Conservation (phyloP, 2,329 filamentous ascomycete genomes). For the Aspergillus neotritici region DNA sequence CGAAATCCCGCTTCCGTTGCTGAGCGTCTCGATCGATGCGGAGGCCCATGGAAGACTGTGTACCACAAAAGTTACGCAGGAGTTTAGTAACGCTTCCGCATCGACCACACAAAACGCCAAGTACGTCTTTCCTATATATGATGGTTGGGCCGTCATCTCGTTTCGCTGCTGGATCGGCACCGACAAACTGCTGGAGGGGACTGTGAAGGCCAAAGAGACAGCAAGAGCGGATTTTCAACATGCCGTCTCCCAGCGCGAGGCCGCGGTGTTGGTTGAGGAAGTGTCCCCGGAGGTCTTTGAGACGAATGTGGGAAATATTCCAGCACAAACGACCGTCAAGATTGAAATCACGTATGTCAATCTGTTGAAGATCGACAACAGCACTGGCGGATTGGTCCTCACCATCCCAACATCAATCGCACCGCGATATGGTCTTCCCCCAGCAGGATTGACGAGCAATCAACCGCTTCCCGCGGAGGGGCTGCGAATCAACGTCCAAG, state of each 20-base stretch:
- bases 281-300: conserved; percentile 11
- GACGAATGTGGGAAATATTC: conserved; percentile 14
- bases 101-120: not conserved
- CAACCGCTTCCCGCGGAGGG: not conserved
- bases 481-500: not conserved
- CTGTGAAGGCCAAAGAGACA: conserved; percentile 2
- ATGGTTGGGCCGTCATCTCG: not conserved
- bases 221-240: not conserved
- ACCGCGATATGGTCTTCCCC: conserved; percentile 10
- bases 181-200: not conserved
- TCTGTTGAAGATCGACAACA: conserved; percentile 10
- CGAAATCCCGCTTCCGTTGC: not conserved
- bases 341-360: conserved; percentile 11
- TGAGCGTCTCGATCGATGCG: not conserved
- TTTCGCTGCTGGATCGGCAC: conserved; percentile 3
- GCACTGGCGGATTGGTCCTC: conserved; percentile 8
- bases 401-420: conserved; percentile 14
- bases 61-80: not conserved
- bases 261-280: conserved; percentile 4
- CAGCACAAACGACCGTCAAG: conserved; percentile 6
- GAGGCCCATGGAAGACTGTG: not conserved
- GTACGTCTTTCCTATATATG: conserved; percentile 2
- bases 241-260: not conserved
- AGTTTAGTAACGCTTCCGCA: not conserved
- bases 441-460: not conserved